Base-by-base conservation (phyloP, 2,329 filamentous ascomycete genomes). In the Mycosphaerella arachidis region DNA sequence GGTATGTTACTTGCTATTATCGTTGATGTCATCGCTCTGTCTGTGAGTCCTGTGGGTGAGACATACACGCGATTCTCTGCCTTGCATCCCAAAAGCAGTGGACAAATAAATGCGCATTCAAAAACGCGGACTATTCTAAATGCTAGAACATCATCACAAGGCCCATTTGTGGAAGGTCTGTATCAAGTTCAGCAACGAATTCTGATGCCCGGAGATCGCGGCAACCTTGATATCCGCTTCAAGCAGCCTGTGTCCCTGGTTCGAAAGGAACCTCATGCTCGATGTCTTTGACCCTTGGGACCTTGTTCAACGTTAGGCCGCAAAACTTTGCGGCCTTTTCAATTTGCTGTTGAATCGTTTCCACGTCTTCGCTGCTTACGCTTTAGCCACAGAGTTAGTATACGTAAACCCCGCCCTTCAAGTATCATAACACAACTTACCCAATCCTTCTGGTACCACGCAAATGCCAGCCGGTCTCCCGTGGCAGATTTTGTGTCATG, bases 391-490 rank as follows among this genome's bases (percentile, higher is more conserved):
- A 43, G 16, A 7, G 18, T 43, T 8, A 43, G 40, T n/a, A n/a
- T 4, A 43, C 13, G 40, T 8, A 5, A 18, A 18, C 13, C 13
- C 18, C n/a, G 40, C 7, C n/a, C n/a, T 7, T n/a, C 7, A 43
- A 6, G 4, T 24, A 24, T 4, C 40, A 18, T n/a, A 8, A n/a
- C 4, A 16, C 1, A 16, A 53, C 51, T 37, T 13, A 53, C 51
- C 81, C 81, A 31, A 84, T 74, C 37, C 81, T 69, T 43, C 81
- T 69, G 0, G 74, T 78, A 0, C 81, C 81, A 31, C 80, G 71
- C 33, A 83, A 74, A 71, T 86, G 83, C 82, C 83, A 86, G 16
- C 76, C 78, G 1, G 82, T 82, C 68, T 84, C 79, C 0, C 74
- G 71, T 0, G 71, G 72, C 18, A 85, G 67, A 59, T 85, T 85